These are phyloP conservation scores for Leccinum variabile DNA, from an alignment of 1,284 basidiomycete species.

Conservation along the genomic window DNA sequence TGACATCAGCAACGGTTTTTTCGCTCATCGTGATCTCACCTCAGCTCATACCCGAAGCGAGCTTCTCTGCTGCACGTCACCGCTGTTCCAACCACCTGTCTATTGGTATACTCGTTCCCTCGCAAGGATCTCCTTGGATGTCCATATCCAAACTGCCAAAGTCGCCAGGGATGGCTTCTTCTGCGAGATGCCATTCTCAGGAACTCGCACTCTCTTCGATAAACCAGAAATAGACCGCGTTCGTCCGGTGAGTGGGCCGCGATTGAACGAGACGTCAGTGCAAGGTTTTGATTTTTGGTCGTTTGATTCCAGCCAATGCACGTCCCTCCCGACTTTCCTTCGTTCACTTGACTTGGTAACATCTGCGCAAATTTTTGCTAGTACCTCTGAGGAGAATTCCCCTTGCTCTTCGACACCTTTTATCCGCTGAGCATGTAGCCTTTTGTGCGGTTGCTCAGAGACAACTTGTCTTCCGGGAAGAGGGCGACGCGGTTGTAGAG, in stretches of 20 bases:
- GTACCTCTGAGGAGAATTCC: slow-evolving; percentile 77
- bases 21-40: slow-evolving; percentile 15
- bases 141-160: slow-evolving; percentile 12
- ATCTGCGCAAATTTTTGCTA: slow-evolving; percentile 88
- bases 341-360: slow-evolving; percentile 40
- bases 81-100: slow-evolving; percentile 17
- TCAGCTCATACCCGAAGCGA: slow-evolving; percentile 17
- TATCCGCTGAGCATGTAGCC: slow-evolving; percentile 98
- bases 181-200: slow-evolving; percentile 24
- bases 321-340: no score
- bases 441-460: slow-evolving; percentile 89
- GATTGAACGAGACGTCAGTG: no score
- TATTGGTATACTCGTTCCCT: slow-evolving; percentile 1
- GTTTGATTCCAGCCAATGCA: no score
- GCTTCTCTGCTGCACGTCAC: slow-evolving; percentile 14
- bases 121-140: slow-evolving; percentile 24
- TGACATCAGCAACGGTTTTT: slow-evolving; percentile 12
- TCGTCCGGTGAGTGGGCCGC: no score
- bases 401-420: slow-evolving; percentile 99
- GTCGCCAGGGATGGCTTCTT: neutral
- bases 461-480: slow-evolving; percentile 95
- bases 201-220: slow-evolving; percentile 4
- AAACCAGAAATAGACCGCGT: no score
- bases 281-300: no score
- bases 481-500: slow-evolving; percentile 94